Conservation (phyloP, 495 filamentous ascomycete species). For the Thozetella sp. region DNA sequence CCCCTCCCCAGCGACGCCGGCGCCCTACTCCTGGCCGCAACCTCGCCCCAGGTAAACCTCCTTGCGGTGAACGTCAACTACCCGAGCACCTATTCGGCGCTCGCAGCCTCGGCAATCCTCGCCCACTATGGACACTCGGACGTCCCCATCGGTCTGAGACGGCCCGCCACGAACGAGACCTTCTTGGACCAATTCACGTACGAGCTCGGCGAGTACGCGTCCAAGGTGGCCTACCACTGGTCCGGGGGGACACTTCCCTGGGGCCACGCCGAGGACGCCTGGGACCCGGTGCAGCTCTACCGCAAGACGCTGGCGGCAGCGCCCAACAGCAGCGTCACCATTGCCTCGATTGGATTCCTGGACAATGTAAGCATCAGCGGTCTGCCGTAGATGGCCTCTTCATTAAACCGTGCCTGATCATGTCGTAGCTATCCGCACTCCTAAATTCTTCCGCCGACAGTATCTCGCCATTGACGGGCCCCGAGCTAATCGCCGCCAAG, state of each 20-base stretch:
- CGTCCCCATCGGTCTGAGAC: constrained; percentile 36
- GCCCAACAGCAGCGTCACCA: constrained; percentile 35
- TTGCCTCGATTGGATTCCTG: constrained; percentile 45
- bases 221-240: constrained; percentile 43
- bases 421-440: constrained; percentile 32
- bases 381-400: neutral
- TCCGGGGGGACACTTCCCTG: constrained; percentile 23
- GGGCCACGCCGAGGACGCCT: constrained; percentile 33
- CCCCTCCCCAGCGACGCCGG: constrained; percentile 27
- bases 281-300: constrained; percentile 43
- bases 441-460: constrained; percentile 36
- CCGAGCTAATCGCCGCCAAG: constrained; percentile 35
- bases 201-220: constrained; percentile 26
- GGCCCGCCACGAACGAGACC: constrained; percentile 37
- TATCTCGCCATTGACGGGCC: constrained; percentile 30
- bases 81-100: constrained; percentile 39
- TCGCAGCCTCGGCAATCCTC: constrained; percentile 39
- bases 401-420: neutral
- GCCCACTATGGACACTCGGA: constrained; percentile 37
- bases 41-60: constrained; percentile 26
- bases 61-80: constrained; percentile 46
- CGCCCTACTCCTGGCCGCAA: constrained; percentile 34
- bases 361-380: constrained; percentile 27
- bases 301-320: constrained; percentile 34
- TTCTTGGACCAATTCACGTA: constrained; percentile 41